Evolutionary conservation across 1,284 basidiomycete genomes (phyloP).

Genomic region (Ustilago nuda): DNA sequence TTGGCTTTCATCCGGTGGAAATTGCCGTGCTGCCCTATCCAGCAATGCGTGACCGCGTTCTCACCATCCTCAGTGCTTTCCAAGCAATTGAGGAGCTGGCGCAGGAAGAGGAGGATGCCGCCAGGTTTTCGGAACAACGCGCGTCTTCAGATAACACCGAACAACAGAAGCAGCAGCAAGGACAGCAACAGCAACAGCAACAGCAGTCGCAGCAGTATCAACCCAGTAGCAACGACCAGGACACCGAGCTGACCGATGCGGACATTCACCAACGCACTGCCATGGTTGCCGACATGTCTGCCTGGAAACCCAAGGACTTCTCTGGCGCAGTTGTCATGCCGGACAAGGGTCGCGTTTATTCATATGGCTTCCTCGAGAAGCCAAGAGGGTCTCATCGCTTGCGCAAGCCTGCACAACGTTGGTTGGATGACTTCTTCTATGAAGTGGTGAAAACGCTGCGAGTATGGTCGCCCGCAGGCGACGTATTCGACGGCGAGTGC

Average conservation of each 20-base stretch:
- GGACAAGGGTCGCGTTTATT: constrained; percentile 43
- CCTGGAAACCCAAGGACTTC: constrained; percentile 37
- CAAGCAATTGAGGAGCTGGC: constrained; percentile 40
- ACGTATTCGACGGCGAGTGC: constrained; percentile 50
- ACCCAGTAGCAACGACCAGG: not conserved
- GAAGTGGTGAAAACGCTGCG: constrained; percentile 43
- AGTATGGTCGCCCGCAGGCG: constrained; percentile 48
- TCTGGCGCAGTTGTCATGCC: constrained; percentile 32
- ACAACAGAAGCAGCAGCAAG: not conserved
- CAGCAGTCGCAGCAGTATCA: not conserved
- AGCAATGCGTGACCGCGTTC: constrained; percentile 42
- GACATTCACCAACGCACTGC: constrained; percentile 45
- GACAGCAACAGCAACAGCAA: not conserved
- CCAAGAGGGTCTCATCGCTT: constrained; percentile 47
- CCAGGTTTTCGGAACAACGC: constrained; percentile 27
- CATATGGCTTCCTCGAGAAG: constrained; percentile 48
- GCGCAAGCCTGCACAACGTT: constrained; percentile 47
- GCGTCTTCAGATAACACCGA: not conserved
- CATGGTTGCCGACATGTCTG: constrained; percentile 43
- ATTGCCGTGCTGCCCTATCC: constrained; percentile 51
- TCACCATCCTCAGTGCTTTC: constrained; percentile 48
- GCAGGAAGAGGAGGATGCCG: constrained; percentile 26
- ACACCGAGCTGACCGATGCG: constrained; percentile 19
- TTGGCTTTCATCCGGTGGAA: constrained; percentile 52
- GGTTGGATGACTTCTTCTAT: constrained; percentile 46